Conservation (phyloP, 257 asterid species). For the Solanum ossicruentum region DNA sequence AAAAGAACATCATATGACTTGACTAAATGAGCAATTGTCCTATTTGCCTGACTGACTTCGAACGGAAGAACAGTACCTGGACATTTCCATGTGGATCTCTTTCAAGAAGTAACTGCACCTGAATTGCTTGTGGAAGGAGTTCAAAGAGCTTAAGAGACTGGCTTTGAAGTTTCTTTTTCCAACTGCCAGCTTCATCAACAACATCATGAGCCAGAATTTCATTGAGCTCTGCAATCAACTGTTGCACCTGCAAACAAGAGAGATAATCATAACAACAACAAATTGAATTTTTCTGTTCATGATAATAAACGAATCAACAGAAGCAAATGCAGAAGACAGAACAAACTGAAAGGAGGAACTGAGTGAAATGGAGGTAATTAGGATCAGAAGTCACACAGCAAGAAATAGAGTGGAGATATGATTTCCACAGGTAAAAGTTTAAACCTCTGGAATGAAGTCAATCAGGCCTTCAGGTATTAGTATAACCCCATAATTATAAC, state of each 20-base stretch:
- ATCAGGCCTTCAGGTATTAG: constrained; percentile 97
- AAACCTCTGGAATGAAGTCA: constrained; percentile 97
- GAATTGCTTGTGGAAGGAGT: constrained; percentile 71
- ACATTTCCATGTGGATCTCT: constrained; percentile 99
- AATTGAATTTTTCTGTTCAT: neutral
- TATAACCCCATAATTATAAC: constrained; percentile 91
- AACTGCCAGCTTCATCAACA: constrained; percentile 84
- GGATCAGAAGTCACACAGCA: neutral
- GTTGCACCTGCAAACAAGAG: constrained; percentile 57
- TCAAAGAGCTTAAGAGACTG: constrained; percentile 74
- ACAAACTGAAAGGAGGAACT: neutral
- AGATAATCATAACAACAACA: neutral
- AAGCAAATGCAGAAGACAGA: neutral
- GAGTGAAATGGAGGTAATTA: neutral
- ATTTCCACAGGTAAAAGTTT: neutral
- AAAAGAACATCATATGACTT: neutral
- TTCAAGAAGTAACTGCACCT: constrained; percentile 91
- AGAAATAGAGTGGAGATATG: neutral
- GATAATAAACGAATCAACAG: neutral
- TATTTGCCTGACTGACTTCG: neutral
- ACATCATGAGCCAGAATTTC: constrained; percentile 89
- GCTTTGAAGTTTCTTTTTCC: constrained; percentile 74
- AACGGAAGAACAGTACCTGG: constrained; percentile 34
- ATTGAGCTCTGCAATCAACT: constrained; percentile 80
- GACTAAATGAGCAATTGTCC: neutral